Evolutionary conservation across 2,329 filamentous ascomycete genomes (phyloP).

Genomic region (Camillea tinctor): DNA sequence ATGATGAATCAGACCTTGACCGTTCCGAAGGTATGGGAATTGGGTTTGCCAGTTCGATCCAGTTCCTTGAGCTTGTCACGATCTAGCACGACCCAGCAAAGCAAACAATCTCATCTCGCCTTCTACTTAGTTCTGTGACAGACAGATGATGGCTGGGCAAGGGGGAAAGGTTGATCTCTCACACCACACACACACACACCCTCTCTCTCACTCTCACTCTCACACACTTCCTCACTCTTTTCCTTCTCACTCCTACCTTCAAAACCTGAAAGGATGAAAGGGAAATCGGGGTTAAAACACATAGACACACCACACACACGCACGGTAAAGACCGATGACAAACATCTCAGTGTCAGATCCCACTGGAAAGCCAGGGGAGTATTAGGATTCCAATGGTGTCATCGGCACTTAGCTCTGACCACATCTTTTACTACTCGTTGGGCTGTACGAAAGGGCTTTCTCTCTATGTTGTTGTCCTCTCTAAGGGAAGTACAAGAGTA

Average conservation of each 20-base stretch:
- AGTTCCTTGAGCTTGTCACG: conserved; percentile 15
- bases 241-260: conserved; percentile 4
- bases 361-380: conserved; percentile 8
- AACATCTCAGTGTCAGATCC: conserved; percentile 8
- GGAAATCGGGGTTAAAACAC: conserved; percentile 9
- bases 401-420: conserved; percentile 22
- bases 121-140: not conserved
- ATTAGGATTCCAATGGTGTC: conserved; percentile 12
- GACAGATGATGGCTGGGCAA: not conserved
- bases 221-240: not conserved
- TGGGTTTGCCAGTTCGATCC: conserved; percentile 13
- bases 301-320: no score
- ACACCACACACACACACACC: no score
- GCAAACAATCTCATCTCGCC: conserved; percentile 10
- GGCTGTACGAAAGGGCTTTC: conserved; percentile 12
- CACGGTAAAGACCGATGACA: conserved; percentile 12
- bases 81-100: conserved; percentile 8
- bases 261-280: conserved; percentile 15
- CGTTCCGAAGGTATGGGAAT: conserved; percentile 18
- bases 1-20: conserved; percentile 6
- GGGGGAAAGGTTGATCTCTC: not conserved
- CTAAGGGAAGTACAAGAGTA: conserved; percentile 13
- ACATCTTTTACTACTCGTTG: conserved; percentile 11
- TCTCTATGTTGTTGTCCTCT: conserved; percentile 14
- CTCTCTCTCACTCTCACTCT: no score